Evolutionary conservation across 2,329 filamentous ascomycete species (phyloP).

Genomic region (Graphilbum sp.): DNA sequence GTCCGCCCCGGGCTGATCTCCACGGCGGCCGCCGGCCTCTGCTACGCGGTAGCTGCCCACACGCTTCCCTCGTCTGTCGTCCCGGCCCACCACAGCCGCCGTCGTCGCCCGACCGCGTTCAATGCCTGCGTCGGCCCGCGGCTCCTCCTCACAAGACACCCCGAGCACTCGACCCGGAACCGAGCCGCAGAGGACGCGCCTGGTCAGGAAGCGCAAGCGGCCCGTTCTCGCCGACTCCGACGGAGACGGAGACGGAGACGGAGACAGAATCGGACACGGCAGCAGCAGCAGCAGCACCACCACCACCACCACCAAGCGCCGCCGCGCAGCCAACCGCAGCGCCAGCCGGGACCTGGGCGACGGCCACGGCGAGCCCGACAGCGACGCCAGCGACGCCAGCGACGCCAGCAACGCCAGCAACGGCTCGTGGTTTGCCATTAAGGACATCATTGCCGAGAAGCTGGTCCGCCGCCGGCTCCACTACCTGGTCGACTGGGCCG

Average conservation of each 20-base stretch:
- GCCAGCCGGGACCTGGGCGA: no score
- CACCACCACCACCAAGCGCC: not conserved
- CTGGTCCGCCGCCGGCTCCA: constrained; percentile 12
- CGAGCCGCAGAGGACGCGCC: not conserved
- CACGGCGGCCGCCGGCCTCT: no score
- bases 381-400: not conserved
- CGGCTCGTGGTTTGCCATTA: constrained; percentile 14
- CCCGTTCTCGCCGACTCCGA: not conserved
- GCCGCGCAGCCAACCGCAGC: no score
- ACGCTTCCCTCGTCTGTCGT: no score
- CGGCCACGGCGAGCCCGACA: not conserved
- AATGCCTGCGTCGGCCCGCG: not conserved
- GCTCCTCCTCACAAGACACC: not conserved
- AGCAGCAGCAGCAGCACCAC: not conserved
- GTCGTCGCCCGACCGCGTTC: no score
- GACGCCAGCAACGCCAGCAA: not conserved
- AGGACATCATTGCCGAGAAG: constrained; percentile 22
- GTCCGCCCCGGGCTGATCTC: no score
- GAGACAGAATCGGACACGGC: not conserved
- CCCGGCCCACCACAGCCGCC: no score
- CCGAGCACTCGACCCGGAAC: not conserved
- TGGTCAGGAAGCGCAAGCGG: not conserved
- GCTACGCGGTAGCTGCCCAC: no score
- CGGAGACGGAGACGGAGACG: not conserved
- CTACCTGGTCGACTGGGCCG: constrained; percentile 42